These are phyloP conservation scores for Tulasnella calospora DNA, from an alignment of 768 basidiomycete genomes.

Conservation along the genomic window DNA sequence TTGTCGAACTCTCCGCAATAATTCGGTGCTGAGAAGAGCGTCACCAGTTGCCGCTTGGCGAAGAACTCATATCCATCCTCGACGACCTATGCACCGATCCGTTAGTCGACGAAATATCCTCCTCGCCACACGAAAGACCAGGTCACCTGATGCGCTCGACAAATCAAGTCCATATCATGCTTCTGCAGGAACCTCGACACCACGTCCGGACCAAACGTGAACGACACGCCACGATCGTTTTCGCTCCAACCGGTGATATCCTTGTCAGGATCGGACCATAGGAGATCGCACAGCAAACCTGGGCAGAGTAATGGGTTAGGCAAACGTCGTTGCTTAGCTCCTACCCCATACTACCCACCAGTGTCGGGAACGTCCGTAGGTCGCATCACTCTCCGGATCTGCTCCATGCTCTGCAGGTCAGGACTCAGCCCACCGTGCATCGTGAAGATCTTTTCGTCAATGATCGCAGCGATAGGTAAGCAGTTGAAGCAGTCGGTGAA, in stretches of 20 bases:
- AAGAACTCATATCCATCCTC: constrained; percentile 99
- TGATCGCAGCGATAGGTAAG: constrained; percentile 96
- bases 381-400: constrained; percentile 98
- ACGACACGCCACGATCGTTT: constrained; percentile 97
- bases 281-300: constrained; percentile 91
- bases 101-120: constrained; percentile 17
- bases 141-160: constrained; percentile 89
- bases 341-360: constrained; percentile 47
- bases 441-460: constrained; percentile 99
- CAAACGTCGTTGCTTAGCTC: background rate
- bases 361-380: constrained; percentile 99
- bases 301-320: background rate
- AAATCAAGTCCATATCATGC: constrained; percentile 99
- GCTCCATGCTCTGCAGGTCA: constrained; percentile 98
- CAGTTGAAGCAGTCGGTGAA: constrained; percentile 99
- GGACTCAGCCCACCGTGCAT: constrained; percentile 99
- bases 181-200: constrained; percentile 98
- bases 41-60: constrained; percentile 94
- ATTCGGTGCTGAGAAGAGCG: constrained; percentile 93
- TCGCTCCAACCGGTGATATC: constrained; percentile 99
- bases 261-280: constrained; percentile 99
- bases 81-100: constrained; percentile 61
- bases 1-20: constrained; percentile 98
- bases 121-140: background rate
- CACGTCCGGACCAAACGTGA: constrained; percentile 98